A percentile compares a stretch with the other conserved stretches of the same genome.
Conservation (phyloP, 257 asterid genomes). For the Solanum ossicruentum region DNA sequence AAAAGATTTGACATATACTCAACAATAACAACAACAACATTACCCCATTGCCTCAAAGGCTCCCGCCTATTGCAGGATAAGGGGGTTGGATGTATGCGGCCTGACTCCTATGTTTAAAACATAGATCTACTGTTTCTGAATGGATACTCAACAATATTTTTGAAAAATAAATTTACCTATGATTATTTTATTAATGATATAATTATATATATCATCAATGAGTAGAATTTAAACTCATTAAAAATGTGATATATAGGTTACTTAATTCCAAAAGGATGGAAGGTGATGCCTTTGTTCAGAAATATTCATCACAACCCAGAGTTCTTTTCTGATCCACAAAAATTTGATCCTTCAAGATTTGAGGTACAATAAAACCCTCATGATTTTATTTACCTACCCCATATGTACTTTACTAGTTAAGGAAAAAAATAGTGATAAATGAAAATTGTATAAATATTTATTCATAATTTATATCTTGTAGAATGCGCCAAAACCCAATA, state of each 20-base stretch:
- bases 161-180: not conserved
- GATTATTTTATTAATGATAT: not conserved
- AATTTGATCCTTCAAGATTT: slow-evolving; percentile 66
- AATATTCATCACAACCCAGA: slow-evolving; percentile 86
- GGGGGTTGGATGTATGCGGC: too few relatives aligned
- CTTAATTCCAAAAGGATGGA: slow-evolving; percentile 95
- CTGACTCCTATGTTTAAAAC: too few relatives aligned
- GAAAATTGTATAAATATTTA: not conserved
- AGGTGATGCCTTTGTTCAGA: slow-evolving; percentile 87
- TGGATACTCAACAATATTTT: not conserved
- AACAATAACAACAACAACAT: too few relatives aligned
- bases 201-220: not conserved
- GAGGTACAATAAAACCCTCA: slow-evolving; percentile 29
- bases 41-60: too few relatives aligned
- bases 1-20: not conserved
- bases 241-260: slow-evolving; percentile 26
- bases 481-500: slow-evolving; percentile 58
- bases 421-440: not conserved
- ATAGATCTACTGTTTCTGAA: too few relatives aligned
- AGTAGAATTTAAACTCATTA: not conserved
- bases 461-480: not conserved
- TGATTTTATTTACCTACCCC: not conserved
- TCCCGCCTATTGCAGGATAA: too few relatives aligned
- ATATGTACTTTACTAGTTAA: not conserved
- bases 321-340: slow-evolving; percentile 56